Base-by-base conservation (phyloP, 2,329 filamentous ascomycete genomes). In the Beauveria medogensis region DNA sequence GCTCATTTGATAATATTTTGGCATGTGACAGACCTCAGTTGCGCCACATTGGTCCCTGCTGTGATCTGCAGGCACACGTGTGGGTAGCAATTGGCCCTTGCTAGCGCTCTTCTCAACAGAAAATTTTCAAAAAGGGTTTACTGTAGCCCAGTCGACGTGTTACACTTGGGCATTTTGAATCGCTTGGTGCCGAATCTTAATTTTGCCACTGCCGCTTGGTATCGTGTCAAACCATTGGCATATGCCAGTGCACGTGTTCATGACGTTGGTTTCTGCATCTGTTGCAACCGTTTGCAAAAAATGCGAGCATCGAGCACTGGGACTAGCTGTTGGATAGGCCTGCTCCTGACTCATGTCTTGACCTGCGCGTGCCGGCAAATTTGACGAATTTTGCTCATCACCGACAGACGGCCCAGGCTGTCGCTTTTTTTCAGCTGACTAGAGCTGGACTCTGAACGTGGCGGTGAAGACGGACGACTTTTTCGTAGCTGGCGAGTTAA, bases 61-160 rank as follows among this genome's bases (percentile, higher is more conserved):
- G 43, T 16, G 22, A 57, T 57, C 55, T 26, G 30, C 44, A 57
- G 55, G 55, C 28, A 57, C 55, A 57, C 55, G 44, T 57, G 55
- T 34, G 44, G 44, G 30, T 18, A 47, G 20, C 7, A 50, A n/a
- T 20, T 5, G 46, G 18, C 20, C 8, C 44, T 41, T 40, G 20
- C 30, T 28, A 50, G 30, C 20, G 46, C 46, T 8, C 14, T 28
- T 41, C 44, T 34, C 20, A 12, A 7, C 14, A 22, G 53, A 47
- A 56, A 46, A 37, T 9, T 3, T 28, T 18, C 34, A 14, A 7
- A 14, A 44, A 30, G 20, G 10, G 22, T 22, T 12, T 41, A 5
- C 14, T 20, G 7, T 30, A 16, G 5, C 52, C 53, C 12, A 34
- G 30, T 34, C 30, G 30, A 12, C 30, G 12, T 34, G 30, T 5